Evolutionary conservation across 2,329 filamentous ascomycete species (phyloP).

Genomic region (Juglanconis sp.): DNA sequence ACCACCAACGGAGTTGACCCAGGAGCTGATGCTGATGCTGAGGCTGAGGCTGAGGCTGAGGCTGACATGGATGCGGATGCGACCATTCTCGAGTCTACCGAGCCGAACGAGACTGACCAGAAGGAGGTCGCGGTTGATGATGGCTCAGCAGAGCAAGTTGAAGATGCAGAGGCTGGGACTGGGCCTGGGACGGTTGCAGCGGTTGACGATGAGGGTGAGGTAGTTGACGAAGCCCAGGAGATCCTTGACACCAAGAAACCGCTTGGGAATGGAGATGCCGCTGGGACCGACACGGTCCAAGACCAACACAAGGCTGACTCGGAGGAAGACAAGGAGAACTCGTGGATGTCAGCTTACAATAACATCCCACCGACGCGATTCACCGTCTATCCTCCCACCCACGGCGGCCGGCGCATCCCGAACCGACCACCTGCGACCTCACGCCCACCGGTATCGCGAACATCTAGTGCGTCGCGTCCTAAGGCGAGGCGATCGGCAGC

Average conservation of each 20-base stretch:
- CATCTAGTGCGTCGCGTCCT: constrained; percentile 34
- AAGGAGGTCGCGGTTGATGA: constrained; percentile 13
- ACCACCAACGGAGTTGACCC: constrained; percentile 23
- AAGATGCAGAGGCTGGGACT: background rate
- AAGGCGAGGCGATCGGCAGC: constrained; percentile 31
- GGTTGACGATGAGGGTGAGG: constrained; percentile 5
- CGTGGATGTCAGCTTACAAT: constrained; percentile 47
- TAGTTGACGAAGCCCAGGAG: constrained; percentile 4
- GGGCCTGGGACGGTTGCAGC: background rate
- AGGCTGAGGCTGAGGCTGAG: background rate
- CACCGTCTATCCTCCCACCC: constrained; percentile 71
- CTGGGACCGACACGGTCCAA: constrained; percentile 19
- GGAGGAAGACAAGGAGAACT: constrained; percentile 26
- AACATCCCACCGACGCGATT: constrained; percentile 69
- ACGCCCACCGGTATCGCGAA: constrained; percentile 36
- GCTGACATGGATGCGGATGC: constrained; percentile 20
- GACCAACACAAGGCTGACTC: constrained; percentile 16
- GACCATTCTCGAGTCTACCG: constrained; percentile 36
- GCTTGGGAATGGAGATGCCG: constrained; percentile 21
- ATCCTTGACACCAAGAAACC: constrained; percentile 21
- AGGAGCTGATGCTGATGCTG: constrained; percentile 25
- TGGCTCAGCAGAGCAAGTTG: background rate
- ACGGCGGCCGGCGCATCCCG: constrained; percentile 44
- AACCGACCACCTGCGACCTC: constrained; percentile 37
- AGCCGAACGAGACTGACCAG: constrained; percentile 31